Evolutionary conservation across 2,329 filamentous ascomycete genomes (phyloP).

Genomic region (Nemania sp.): DNA sequence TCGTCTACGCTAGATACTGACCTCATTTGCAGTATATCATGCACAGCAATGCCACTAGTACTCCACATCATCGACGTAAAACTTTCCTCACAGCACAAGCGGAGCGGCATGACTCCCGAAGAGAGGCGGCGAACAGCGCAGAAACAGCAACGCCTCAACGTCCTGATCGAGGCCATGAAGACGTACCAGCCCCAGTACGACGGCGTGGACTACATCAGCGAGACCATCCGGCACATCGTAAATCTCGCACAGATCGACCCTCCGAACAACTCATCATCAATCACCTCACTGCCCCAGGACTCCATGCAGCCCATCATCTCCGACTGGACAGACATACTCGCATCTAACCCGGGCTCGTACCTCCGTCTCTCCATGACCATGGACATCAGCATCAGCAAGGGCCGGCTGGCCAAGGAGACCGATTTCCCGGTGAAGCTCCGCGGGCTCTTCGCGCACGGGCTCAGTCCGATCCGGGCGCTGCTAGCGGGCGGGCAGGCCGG

Average conservation of each 20-base stretch:
- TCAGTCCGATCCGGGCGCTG: conserved; percentile 53
- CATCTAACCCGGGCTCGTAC: conserved; percentile 56
- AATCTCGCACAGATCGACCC: conserved; percentile 56
- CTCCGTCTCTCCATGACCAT: conserved; percentile 59
- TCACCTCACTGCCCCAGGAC: neutral
- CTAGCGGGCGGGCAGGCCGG: conserved; percentile 40
- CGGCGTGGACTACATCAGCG: conserved; percentile 59
- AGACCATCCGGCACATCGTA: conserved; percentile 58
- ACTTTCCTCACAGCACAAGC: conserved; percentile 48
- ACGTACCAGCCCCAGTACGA: conserved; percentile 61
- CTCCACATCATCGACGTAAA: conserved; percentile 56
- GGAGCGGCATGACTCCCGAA: conserved; percentile 35
- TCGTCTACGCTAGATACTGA: conserved; percentile 16
- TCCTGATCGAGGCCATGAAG: conserved; percentile 60
- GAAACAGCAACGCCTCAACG: conserved; percentile 59
- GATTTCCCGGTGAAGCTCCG: conserved; percentile 57
- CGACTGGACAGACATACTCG: conserved; percentile 59
- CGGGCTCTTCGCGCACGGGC: conserved; percentile 54
- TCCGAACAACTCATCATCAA: conserved; percentile 37
- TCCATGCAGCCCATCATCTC: conserved; percentile 47
- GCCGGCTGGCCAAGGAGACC: conserved; percentile 55
- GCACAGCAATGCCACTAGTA: conserved; percentile 54
- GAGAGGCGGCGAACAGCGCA: conserved; percentile 53
- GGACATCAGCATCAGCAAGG: conserved; percentile 58
- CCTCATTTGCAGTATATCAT: conserved; percentile 47